Base-by-base conservation (phyloP, 495 filamentous ascomycete species). In the Penicillium antarcticum region DNA sequence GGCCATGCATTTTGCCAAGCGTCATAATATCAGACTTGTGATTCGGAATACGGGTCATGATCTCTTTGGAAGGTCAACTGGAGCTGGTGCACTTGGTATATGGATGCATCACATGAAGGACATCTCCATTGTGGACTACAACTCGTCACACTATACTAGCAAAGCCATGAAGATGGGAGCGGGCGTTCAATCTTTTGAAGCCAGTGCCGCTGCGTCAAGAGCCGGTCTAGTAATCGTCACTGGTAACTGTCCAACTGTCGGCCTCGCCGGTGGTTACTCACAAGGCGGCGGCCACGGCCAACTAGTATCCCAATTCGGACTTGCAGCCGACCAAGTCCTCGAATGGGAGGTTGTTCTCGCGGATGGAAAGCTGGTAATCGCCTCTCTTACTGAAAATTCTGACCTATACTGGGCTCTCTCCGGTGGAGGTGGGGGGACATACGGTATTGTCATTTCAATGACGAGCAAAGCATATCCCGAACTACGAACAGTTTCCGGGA, bases 391-490 rank as follows among this genome's bases (percentile, higher is more conserved):
- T 58, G 1, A 78, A 42, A 76, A 86, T 45, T 19, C 63, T 0
- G 85, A 87, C 51, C 56, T 87, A 2, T 87, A 82, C 62, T 87
- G 81, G 83, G 84, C 84, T 2, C 67, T 86, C 45, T 67, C 77
- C n/a, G 84, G 84, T 0, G 83, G 84, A 7, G 84, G 83, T 13
- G 81, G 74, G 12, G 80, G 80, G 10, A 82, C 80, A 1, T 86
- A 80, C 31, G 83, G 78, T 8, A 72, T 85, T 29, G 68, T 86
- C n/a, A 75, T 73, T 23, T 78, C 74, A 0, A 68, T 76, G 33
- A 84, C 81, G 0, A 47, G 56, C 7, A 69, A 64, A 40, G 62
- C 65, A 0, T 57, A 74, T 47, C 50, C 55, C 0, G 83, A 81
- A 47, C 64, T 48, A 6, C 48, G 16, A 2, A 57, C 52, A 9